Evolutionary conservation across 75 land plant genomes (phyloP).

Genomic region (Pinus albicaulis): DNA sequence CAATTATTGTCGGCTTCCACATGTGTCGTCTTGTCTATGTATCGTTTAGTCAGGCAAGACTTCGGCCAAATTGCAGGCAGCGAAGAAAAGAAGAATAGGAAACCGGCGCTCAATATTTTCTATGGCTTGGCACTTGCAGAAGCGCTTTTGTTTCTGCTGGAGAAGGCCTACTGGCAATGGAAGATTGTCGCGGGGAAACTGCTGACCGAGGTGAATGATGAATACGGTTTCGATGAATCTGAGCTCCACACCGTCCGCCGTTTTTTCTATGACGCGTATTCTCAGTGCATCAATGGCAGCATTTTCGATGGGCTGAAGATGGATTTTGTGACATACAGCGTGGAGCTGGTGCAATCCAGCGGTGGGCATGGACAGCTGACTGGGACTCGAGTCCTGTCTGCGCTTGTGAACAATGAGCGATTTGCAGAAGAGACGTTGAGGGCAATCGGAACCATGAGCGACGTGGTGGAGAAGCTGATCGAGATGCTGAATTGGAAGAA

Average conservation of each 20-base stretch:
- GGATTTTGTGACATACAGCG: constrained; percentile 76
- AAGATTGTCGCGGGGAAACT: constrained; percentile 44
- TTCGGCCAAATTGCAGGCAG: constrained; percentile 20
- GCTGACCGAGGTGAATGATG: constrained; percentile 45
- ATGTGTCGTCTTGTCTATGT: constrained; percentile 53
- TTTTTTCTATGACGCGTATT: constrained; percentile 87
- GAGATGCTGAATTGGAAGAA: constrained; percentile 91
- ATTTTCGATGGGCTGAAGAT: constrained; percentile 83
- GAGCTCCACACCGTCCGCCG: constrained; percentile 35
- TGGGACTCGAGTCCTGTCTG: constrained; percentile 52
- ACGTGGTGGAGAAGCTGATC: constrained; percentile 60
- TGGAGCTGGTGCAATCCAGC: constrained; percentile 45
- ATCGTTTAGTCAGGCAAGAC: constrained; percentile 45
- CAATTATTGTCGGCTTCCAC: constrained; percentile 59
- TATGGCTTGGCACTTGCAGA: constrained; percentile 70
- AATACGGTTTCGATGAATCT: constrained; percentile 28
- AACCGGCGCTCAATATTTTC: constrained; percentile 59
- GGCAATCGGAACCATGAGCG: constrained; percentile 55
- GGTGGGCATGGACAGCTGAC: constrained; percentile 54
- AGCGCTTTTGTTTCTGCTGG: constrained; percentile 68
- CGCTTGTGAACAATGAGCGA: constrained; percentile 22
- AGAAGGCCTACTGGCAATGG: constrained; percentile 84
- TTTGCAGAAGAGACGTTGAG: constrained; percentile 58
- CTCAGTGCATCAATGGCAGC: constrained; percentile 68
- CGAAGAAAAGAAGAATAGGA: constrained; percentile 21